These are phyloP conservation scores for Mycena sp. DNA, from an alignment of 1,284 basidiomycete genomes.

Conservation along the genomic window DNA sequence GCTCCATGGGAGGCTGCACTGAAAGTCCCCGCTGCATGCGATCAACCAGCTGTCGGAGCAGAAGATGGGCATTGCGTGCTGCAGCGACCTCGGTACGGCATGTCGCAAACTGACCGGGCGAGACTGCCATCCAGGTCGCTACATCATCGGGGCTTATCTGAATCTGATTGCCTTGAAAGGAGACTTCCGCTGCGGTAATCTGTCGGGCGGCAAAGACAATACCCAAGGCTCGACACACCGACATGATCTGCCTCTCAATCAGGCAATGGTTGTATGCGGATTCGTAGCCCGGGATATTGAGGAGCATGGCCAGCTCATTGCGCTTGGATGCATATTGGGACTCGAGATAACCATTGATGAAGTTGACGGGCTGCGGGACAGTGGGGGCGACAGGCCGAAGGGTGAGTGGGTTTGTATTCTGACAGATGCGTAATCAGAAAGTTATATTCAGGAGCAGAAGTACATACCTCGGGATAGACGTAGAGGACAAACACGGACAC, in stretches of 20 bases:
- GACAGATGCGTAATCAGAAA: background rate
- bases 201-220: slow-evolving; percentile 6
- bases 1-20: no score
- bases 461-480: slow-evolving; percentile 13
- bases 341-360: background rate
- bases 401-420: background rate
- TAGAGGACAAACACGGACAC: slow-evolving; percentile 5
- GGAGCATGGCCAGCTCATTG: background rate
- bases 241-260: slow-evolving; percentile 15
- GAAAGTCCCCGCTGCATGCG: no score
- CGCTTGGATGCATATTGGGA: background rate
- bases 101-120: no score
- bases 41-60: no score
- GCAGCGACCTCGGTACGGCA: no score
- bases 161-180: background rate
- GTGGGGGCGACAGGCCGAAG: background rate
- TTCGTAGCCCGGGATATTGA: slow-evolving; percentile 9
- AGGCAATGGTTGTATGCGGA: slow-evolving; percentile 22
- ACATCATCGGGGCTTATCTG: slow-evolving; percentile 6
- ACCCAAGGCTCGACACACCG: slow-evolving; percentile 9
- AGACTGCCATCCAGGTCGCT: slow-evolving; percentile 10
- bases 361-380: background rate
- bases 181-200: background rate
- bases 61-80: no score
- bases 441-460: background rate